Evolutionary conservation across 495 filamentous ascomycete genomes (phyloP).

Genomic region (Pyrenula massariospora): DNA sequence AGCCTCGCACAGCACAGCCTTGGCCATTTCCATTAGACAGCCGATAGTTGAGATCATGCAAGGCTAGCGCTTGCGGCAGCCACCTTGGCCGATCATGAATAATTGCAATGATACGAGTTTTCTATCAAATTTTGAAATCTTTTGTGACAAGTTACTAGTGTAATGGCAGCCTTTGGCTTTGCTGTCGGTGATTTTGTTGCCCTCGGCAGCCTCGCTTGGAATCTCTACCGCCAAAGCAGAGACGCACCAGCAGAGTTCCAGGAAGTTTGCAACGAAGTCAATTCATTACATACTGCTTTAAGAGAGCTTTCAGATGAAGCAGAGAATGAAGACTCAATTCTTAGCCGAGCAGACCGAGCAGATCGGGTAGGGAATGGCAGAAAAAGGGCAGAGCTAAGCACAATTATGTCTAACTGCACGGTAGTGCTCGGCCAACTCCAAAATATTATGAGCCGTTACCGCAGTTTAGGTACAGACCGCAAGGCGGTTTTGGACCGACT

Average conservation of each 20-base stretch:
- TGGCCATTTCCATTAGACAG: too few relatives aligned
- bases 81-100: background rate
- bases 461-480: conserved; percentile 2
- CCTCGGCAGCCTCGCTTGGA: conserved; percentile 9
- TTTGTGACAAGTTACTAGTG: background rate
- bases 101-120: background rate
- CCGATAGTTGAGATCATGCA: too few relatives aligned
- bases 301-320: conserved; percentile 4
- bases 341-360: background rate
- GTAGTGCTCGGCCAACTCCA: conserved; percentile 3
- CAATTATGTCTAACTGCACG: conserved; percentile 1
- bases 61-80: background rate
- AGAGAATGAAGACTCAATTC: conserved; percentile 3
- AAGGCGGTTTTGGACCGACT: conserved; percentile 5
- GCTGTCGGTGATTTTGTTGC: conserved; percentile 15
- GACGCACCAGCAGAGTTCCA: conserved; percentile 2
- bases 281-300: conserved; percentile 2
- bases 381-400: conserved; percentile 1
- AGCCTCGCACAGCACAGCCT: too few relatives aligned
- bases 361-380: background rate
- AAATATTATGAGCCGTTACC: conserved; percentile 3
- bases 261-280: background rate
- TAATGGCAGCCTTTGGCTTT: conserved; percentile 9
- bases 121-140: background rate
- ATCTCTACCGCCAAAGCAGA: conserved; percentile 7